A percentile compares a stretch with the other conserved stretches of the same genome.
Conservation (phyloP, 164 flowering plant species). For the Buxus sempervirens region DNA sequence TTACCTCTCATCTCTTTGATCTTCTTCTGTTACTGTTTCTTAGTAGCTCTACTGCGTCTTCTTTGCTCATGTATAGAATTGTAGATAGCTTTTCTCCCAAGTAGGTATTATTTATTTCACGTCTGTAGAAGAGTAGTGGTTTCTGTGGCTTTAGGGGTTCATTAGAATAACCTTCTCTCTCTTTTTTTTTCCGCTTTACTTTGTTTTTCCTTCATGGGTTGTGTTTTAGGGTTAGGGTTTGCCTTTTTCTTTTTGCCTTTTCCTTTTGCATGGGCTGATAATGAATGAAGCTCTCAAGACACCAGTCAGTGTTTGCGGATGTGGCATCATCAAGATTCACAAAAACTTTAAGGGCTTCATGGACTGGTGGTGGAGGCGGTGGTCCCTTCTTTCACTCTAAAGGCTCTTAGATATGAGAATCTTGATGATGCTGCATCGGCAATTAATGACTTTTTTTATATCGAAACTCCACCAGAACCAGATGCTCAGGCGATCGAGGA, state of each 20-base stretch:
- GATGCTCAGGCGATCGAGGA: background rate
- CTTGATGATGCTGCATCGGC: slow-evolving; percentile 61
- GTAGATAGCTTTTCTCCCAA: slow-evolving; percentile 8
- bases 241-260: background rate
- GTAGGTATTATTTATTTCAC: slow-evolving; percentile 20
- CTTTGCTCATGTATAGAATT: background rate
- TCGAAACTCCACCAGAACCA: background rate
- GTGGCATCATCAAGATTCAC: slow-evolving; percentile 46
- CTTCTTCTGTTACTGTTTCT: too few species aligned
- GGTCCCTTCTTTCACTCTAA: background rate
- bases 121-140: slow-evolving; percentile 5
- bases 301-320: slow-evolving; percentile 32
- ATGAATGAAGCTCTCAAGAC: slow-evolving; percentile 14
- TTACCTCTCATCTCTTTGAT: background rate
- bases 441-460: slow-evolving; percentile 21
- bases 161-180: too few species aligned
- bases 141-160: slow-evolving; percentile 10
- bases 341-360: slow-evolving; percentile 2
- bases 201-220: slow-evolving; percentile 12
- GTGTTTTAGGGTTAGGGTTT: slow-evolving; percentile 31
- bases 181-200: background rate
- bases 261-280: slow-evolving; percentile 20
- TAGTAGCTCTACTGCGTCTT: background rate
- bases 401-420: slow-evolving; percentile 24
- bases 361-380: background rate